Base-by-base conservation (phyloP, 2,329 filamentous ascomycete species). In the Ustilaginoidea virens region DNA sequence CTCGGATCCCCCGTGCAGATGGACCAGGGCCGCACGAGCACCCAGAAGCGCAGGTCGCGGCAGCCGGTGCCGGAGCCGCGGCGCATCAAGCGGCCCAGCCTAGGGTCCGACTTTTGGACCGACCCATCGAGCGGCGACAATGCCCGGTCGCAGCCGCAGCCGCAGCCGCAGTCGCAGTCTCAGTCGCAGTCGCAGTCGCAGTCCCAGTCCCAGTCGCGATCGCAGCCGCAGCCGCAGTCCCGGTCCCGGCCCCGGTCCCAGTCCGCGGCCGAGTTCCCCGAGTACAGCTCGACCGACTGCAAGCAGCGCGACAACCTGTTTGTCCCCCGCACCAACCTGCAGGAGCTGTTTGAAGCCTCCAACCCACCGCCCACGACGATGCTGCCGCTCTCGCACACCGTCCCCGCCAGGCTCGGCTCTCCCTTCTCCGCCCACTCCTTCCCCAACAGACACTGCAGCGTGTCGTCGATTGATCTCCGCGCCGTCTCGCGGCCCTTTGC, bases 381-480 rank as follows among this genome's bases (percentile, higher is more conserved):
- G 9, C 28, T 48, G 17, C 39, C 48, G 6, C 30, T 35, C 19
- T 38, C 44, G 39, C 50, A 56, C 5, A 43, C 46, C 1, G 46
- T 46, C 3, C 61, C 60, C 23, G 54, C 59, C 10, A 60, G 69
- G 5, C 56, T 76, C 4, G 67, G 71, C 17, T 76, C 71, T 5
- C 71, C 71, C 0, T 75, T 76, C 36, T 52, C 59, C 6, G 56
- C 56, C 19, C 61, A 69, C 41, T 74, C 70, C 25, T 71, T 74
- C 36, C 71, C 72, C n/a, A 68, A 66, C 33, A 61, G 71, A 23
- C 46, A 65, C 17, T 61, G 58, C 18, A 60, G 63, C 37, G 55
- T 59, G 3, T 49, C 53, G 9, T 55, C 52, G 23, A 51, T 68
- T 19, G 59, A 63, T 27, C 39, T 60, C 28, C 53, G 55, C 13